Evolutionary conservation across 2,329 filamentous ascomycete species (phyloP).

Genomic region (Cercospora nicotianae): DNA sequence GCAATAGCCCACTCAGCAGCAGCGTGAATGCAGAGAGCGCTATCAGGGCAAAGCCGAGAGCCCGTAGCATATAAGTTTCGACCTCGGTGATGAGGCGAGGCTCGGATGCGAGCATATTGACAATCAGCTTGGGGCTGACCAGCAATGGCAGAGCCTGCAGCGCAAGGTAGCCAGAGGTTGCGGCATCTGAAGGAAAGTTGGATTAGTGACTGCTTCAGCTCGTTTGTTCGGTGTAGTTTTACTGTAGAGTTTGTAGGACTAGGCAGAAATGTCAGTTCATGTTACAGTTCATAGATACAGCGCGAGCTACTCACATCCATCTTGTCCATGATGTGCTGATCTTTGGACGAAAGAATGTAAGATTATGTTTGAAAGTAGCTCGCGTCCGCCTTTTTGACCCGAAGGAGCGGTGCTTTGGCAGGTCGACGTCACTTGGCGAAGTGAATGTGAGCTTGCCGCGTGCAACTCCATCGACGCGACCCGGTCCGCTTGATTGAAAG

Average conservation of each 20-base stretch:
- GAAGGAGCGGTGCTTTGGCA: conserved; percentile 2
- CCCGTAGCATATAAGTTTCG: conserved; percentile 72
- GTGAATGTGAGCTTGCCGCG: conserved; percentile 6
- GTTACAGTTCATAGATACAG: background rate
- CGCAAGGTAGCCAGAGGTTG: conserved; percentile 46
- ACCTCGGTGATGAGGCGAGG: conserved; percentile 58
- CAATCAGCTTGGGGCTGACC: conserved; percentile 60
- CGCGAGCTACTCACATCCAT: conserved; percentile 3
- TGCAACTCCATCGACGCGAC: conserved; percentile 2
- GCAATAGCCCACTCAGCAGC: conserved; percentile 69
- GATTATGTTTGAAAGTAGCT: background rate
- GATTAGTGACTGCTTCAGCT: background rate
- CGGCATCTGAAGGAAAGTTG: conserved; percentile 2
- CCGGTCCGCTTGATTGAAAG: background rate
- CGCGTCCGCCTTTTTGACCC: background rate
- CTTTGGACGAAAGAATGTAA: background rate
- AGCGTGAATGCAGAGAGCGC: conserved; percentile 64
- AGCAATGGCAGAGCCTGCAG: conserved; percentile 56
- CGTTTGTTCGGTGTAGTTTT: background rate
- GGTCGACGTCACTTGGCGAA: conserved; percentile 11
- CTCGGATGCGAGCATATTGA: conserved; percentile 58
- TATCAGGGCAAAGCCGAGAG: conserved; percentile 67
- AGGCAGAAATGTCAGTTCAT: background rate
- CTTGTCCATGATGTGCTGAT: background rate
- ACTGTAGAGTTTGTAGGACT: conserved; percentile 14